Conservation (phyloP, 2,329 filamentous ascomycete species). For the Talaromyces islandicus region DNA sequence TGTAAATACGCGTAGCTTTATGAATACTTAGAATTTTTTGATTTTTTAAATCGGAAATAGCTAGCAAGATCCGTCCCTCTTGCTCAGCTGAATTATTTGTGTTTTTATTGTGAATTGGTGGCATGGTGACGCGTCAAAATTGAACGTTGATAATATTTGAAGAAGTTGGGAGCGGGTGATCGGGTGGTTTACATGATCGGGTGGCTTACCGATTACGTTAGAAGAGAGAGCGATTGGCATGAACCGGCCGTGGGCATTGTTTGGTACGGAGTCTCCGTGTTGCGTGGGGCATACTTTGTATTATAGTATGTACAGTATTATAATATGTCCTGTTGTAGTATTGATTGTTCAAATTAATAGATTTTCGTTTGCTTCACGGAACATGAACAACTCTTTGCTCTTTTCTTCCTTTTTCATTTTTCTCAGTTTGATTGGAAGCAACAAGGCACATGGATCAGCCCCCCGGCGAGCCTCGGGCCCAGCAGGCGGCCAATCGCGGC, state of each 20-base stretch:
- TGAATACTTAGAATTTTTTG: neutral
- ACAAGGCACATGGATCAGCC: neutral
- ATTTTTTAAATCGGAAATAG: slow-evolving; percentile 1
- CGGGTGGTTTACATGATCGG: neutral
- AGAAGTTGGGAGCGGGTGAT: neutral
- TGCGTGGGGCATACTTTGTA: no score
- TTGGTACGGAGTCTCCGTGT: neutral
- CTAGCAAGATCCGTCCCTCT: neutral
- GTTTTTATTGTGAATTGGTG: neutral
- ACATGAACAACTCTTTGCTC: no score
- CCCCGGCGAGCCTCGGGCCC: neutral
- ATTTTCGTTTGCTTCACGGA: no score
- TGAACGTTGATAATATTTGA: neutral
- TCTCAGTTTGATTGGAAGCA: neutral
- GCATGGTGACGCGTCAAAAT: neutral
- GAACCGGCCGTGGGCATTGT: neutral
- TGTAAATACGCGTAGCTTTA: neutral
- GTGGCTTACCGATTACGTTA: neutral
- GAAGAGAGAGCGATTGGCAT: no score
- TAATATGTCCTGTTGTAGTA: no score
- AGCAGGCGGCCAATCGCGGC: neutral
- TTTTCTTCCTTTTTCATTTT: no score
- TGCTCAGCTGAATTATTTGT: neutral
- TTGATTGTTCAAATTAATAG: no score
- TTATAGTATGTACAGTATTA: no score